Base-by-base conservation (phyloP, 2,329 filamentous ascomycete genomes). In the Ceratocystis albifundus region DNA sequence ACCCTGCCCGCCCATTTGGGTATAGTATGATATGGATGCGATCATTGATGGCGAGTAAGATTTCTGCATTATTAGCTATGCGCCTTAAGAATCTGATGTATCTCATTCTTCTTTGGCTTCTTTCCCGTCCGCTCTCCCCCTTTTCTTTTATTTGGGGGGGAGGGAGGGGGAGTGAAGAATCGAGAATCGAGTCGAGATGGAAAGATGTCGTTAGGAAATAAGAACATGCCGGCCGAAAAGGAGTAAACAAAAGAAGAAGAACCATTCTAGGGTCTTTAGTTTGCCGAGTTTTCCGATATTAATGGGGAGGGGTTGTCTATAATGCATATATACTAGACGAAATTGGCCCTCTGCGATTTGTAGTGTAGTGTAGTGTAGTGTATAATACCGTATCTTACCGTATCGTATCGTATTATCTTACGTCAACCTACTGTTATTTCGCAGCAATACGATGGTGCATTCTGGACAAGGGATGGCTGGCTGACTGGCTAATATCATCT, bases 241-340 rank as follows among this genome's bases (percentile, higher is more conserved):
- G n/a, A 53, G 48, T 53, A 53, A 53, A 53, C 20, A 53, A 53
- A 53, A 53, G 48, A 53, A 53, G 48, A 53, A 53, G 46, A 50
- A 50, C 45, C 15, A 8, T 22, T 22, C 20, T 3, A 36, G 32
- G 32, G 8, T 36, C 32, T 36, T 36, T 7, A 10, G 32, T 10
- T 36, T 36, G 32, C 7, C 8, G 8, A 36, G 10, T 36, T 10
- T 36, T 36, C 32, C 32, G 8, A 36, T 36, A 36, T 36, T 36
- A 10, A 36, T 36, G 7, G 32, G 32, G 32, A 8, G 32, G 8
- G 25, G 25, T 10, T 36, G 8, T 36, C 8, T 36, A 36, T 10
- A 36, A 8, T 8, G 7, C 32, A 36, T 48, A 10, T 48, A 48
- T 5, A 4, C 4, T 30, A 4, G 46, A 20, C 5, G 2, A n/a